phyloP scores from a whole-genome alignment of 176 grass and related monocot genomes.

The Rhynchospora breviuscula region DNA sequence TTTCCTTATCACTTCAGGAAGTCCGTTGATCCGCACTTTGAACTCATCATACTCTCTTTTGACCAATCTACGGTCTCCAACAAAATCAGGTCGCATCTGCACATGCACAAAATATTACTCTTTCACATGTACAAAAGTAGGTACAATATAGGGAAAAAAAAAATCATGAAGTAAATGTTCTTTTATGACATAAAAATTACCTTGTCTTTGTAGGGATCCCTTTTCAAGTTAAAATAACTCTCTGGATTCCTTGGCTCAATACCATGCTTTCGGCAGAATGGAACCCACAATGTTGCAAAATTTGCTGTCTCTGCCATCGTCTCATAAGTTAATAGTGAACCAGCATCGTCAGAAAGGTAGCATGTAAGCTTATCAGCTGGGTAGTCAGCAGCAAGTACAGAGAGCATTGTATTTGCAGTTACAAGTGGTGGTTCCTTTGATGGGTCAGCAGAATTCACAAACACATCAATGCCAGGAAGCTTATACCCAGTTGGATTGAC shows the following conservation, averaged over 20 bases:
- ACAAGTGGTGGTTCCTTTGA: conserved; percentile 23
- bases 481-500: not conserved
- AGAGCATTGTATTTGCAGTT: conserved; percentile 23
- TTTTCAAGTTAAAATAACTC: conserved; percentile 22
- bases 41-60: conserved; percentile 30
- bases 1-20: conserved; percentile 11
- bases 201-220: conserved; percentile 28
- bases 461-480: conserved; percentile 27
- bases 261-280: conserved; percentile 20
- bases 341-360: conserved; percentile 28
- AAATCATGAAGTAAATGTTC: not conserved
- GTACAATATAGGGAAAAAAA: not conserved
- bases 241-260: conserved; percentile 27
- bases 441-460: conserved; percentile 23
- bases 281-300: conserved; percentile 25
- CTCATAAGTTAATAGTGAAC: conserved; percentile 24
- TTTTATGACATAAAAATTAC: not conserved
- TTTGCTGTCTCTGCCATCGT: conserved; percentile 15
- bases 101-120: conserved; percentile 4
- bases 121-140: not conserved
- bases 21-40: conserved; percentile 25
- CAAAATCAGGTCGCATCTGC: conserved; percentile 17
- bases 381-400: conserved; percentile 23
- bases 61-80: conserved; percentile 18
- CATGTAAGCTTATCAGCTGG: conserved; percentile 21